These are phyloP conservation scores for Vitis hybrid DNA, from an alignment of 177 flowering plant species.

Conservation along the genomic window DNA sequence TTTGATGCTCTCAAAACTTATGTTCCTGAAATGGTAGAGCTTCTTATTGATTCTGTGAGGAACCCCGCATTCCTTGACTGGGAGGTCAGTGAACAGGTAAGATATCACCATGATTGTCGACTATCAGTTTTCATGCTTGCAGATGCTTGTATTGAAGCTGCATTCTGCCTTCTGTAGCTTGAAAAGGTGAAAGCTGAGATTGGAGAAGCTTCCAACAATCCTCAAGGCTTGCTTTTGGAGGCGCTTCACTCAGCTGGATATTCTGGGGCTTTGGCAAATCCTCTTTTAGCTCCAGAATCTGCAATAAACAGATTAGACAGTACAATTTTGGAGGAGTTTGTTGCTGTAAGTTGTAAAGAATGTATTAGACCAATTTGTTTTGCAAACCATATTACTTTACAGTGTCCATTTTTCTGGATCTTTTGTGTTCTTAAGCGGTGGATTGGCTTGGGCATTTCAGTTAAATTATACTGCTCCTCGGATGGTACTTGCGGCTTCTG, in stretches of 20 bases:
- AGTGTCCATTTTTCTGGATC: background rate
- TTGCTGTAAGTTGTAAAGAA: slow-evolving; percentile 44
- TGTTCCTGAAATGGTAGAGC: slow-evolving; percentile 90
- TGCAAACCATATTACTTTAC: background rate
- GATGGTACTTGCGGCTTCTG: slow-evolving; percentile 93
- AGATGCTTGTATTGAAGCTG: background rate
- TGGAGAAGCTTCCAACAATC: slow-evolving; percentile 54
- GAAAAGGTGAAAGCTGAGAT: slow-evolving; percentile 57
- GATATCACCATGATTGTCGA: background rate
- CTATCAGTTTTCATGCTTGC: background rate
- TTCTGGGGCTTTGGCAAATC: slow-evolving; percentile 56
- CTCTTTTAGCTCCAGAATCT: slow-evolving; percentile 61
- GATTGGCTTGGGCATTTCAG: slow-evolving; percentile 33
- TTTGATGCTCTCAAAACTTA: slow-evolving; percentile 87
- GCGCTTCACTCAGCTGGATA: slow-evolving; percentile 76
- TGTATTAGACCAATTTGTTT: background rate
- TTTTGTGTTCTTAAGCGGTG: slow-evolving; percentile 2
- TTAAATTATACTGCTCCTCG: slow-evolving; percentile 88
- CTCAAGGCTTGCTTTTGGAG: slow-evolving; percentile 64
- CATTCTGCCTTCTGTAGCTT: slow-evolving; percentile 37
- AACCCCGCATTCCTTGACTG: slow-evolving; percentile 94
- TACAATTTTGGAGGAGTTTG: slow-evolving; percentile 55
- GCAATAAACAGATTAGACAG: slow-evolving; percentile 41
- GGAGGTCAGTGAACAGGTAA: slow-evolving; percentile 95
- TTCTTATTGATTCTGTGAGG: slow-evolving; percentile 85